Evolutionary conservation across 176 grass and related monocot genomes (phyloP).

Genomic region (Pontederia paniculata): DNA sequence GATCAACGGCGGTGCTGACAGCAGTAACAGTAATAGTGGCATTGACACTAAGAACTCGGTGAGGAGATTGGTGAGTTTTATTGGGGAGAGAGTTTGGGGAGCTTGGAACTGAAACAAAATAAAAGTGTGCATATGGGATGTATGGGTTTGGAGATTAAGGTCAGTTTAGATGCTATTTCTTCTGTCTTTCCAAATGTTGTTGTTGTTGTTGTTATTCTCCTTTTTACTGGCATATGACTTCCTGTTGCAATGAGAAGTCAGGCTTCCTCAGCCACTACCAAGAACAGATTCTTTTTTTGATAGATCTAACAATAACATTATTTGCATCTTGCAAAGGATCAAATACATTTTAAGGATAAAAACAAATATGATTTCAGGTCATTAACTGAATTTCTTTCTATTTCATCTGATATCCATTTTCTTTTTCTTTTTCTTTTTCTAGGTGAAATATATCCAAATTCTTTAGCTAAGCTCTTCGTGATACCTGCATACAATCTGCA

Average conservation of each 20-base stretch:
- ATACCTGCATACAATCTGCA: too few relatives aligned
- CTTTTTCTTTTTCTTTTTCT: too few relatives aligned
- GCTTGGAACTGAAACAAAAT: conserved; percentile 31
- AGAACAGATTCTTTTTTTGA: too few relatives aligned
- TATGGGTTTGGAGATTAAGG: not conserved
- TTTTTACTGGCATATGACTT: not conserved
- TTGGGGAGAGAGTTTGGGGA: conserved; percentile 68
- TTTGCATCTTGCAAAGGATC: too few relatives aligned
- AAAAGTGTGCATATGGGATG: not conserved
- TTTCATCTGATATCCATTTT: too few relatives aligned
- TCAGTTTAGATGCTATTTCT: not conserved
- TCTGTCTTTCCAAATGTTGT: not conserved
- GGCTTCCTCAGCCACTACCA: too few relatives aligned
- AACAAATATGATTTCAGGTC: too few relatives aligned
- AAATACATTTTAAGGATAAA: too few relatives aligned
- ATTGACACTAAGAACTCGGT: conserved; percentile 38
- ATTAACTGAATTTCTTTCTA: too few relatives aligned
- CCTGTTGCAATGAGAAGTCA: not conserved
- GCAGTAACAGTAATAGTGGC: conserved; percentile 1
- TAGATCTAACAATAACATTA: too few relatives aligned
- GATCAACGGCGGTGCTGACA: conserved; percentile 9
- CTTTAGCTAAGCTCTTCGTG: too few relatives aligned
- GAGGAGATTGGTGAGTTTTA: conserved; percentile 62
- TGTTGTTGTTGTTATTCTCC: not conserved
- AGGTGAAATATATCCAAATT: too few relatives aligned